Evolutionary conservation across 805 yeast species (phyloP), one percentile per base, ranked within the genome.

Genomic region (Saccharomycopsis malanga): DNA sequence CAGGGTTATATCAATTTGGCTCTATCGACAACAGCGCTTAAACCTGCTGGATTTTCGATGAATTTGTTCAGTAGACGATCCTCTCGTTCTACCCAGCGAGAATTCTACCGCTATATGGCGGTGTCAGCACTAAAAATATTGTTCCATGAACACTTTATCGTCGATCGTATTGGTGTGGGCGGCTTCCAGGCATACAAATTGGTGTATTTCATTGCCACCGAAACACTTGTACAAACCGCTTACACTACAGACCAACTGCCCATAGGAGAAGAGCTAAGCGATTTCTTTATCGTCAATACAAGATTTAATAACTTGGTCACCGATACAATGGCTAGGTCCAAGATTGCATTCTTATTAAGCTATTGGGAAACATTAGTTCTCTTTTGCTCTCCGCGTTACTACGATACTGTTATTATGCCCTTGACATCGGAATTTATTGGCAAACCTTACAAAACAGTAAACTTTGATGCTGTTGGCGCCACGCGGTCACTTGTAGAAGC

Each of bases 161-260:
- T 61, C 9, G 44, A 49, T 5, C 48, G 54, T 10, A 48, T 61
- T 29, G 64, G 64, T 1, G 42, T 52, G 10, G 55, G 50, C 3
- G 62, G 60, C 12, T 61, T 61, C 42, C 53, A 54, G 4, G 54
- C 49, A 9, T 51, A 51, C 29, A 48, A 50, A n/a, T 25, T 22
- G n/a, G 34, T 50, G 15, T 43, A 45, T 18, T 7, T 24, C 9
- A 27, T 30, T 14, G 29, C 41, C 2, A 29, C 36, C 30, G 46
- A 47, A 9, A 30, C 42, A n/a, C 35, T 42, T 6, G 15, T 32
- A 27, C 22, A 34, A 18, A 22, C 37, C 3, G 23, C 23, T 14
- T 9, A 7, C 30, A 27, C 30, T 27, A 27, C 30, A 27, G 10
- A 27, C 12, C 7, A 9, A 27, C 10, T 9, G 12, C 30, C 30